Conservation (phyloP, 1,139 yeast species). For the Taphrina sp. region DNA sequence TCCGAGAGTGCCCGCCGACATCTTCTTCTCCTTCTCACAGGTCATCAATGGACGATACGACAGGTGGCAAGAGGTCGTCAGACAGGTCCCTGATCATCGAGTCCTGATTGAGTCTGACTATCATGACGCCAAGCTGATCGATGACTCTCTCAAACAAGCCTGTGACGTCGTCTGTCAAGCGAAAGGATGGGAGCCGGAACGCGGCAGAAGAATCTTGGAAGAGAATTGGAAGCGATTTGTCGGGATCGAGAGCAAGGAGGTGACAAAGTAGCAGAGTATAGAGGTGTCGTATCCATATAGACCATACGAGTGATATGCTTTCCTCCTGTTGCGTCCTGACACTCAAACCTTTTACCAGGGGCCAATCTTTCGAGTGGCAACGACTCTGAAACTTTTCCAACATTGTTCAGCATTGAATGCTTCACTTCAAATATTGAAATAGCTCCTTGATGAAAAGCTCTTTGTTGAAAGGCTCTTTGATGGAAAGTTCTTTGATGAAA, state of each 20-base stretch:
- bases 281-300: no score
- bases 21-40: constrained; percentile 61
- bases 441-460: no score
- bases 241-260: constrained; percentile 2
- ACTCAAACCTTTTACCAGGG: no score
- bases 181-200: constrained; percentile 27
- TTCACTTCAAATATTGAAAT: no score
- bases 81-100: constrained; percentile 45
- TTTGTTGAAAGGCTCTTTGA: no score
- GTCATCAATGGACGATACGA: constrained; percentile 54
- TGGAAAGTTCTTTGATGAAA: no score
- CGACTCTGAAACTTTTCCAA: no score
- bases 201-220: constrained; percentile 2
- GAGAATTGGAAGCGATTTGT: constrained; percentile 20
- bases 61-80: constrained; percentile 42
- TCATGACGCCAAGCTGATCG: constrained; percentile 42
- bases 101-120: constrained; percentile 59
- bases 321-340: no score
- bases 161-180: constrained; percentile 18
- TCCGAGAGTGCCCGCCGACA: constrained; percentile 37
- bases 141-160: constrained; percentile 24
- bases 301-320: no score
- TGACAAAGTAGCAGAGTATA: no score
- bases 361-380: no score
- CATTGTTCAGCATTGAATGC: no score